Evolutionary conservation across 345 rosid species (phyloP), one percentile per base, ranked within the genome.

Genomic region (Arabis hirsuta): DNA sequence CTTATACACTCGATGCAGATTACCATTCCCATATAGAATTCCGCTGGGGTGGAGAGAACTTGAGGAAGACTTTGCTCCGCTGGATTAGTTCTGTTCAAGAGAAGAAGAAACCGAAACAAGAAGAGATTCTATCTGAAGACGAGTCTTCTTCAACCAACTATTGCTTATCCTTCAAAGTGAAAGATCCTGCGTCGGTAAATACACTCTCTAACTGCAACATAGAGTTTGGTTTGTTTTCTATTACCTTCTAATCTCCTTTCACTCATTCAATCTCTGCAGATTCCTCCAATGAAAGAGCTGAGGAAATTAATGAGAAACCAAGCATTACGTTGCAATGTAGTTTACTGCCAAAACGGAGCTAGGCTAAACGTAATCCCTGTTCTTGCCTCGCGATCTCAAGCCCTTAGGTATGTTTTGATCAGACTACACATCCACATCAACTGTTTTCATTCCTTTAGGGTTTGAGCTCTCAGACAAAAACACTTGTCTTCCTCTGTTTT

Each of bases 21-120:
- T 90, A 90, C 72, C 92, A 85, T 65, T 88, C 88, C 1, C 97
- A 90, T 65, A 83, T 84, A 22, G 95, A 87, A 52, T 90, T 85
- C 63, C 84, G 90, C 2, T 90, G 95, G 95, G 97, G 92, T 72
- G 90, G 92, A 73, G 92, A 88, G 77, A 81, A 81, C 50, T 54
- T 90, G 68, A 81, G 89, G 77, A 88, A 82, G 77, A 83, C 92
- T 76, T 73, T 90, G 80, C 79, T 83, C 70, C 85, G 88, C 13
- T 88, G 95, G 95, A 82, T 85, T 67, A 67, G 73, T 72, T 84
- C 91, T 46, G 73, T 84, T 34, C 53, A 65, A 47, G 82, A 82
- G 46, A 85, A 79, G 69, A 55, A 69, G 76, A 88, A 84, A 48
- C 54, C 29, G 10, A 76, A 75, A 55, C 45, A 51, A 50, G 86